Evolutionary conservation across 2,329 filamentous ascomycete species (phyloP), one percentile per base, ranked within the genome.

Genomic region (Alternaria triticina): DNA sequence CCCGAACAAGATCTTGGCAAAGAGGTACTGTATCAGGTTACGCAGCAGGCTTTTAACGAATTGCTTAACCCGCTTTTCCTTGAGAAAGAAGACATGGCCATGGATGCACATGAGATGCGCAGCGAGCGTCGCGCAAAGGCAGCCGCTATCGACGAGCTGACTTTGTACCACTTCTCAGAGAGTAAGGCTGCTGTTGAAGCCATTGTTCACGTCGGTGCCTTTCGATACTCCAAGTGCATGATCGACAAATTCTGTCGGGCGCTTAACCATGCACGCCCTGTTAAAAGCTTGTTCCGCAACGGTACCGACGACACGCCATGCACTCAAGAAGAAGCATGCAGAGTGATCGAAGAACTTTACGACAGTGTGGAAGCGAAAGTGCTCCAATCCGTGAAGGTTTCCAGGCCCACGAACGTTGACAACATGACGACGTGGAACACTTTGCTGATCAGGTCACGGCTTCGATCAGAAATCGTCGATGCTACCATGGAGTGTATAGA

Each of bases 41-140:
- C 93, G 0, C 94, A 97, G 78, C 91, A 97, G 79, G 91, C 93
- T 0, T 93, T 97, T 82, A 97, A 98, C 74, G 94, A 98, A 80
- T 84, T 98, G 3, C 87, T 99, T 0, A 93, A 98, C 74, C 86
- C 89, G 1, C 85, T 99, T 0, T 99, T 99, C 82, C 91, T 91
- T 70, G 84, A 86, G 5, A 90, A 91, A 68, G 95, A 98, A 78
- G 90, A 94, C 66, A 78, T 92, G 17, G 90, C 93, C 81, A 73
- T 96, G 62, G 86, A 88, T 58, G 90, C 89, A 11, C 86, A 87
- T 20, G 71, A 68, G 23, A 76, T 74, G 15, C 74, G 75, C 51
- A 57, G 55, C 7, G 73, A 79, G 46, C 78, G 79, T 27, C 71
- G 73, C 20, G 65, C 64, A 47, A 57, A 64, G 25, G 66, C 70